phyloP scores from a whole-genome alignment of 2,329 filamentous ascomycete genomes.

The Niveomyces coronatus region DNA sequence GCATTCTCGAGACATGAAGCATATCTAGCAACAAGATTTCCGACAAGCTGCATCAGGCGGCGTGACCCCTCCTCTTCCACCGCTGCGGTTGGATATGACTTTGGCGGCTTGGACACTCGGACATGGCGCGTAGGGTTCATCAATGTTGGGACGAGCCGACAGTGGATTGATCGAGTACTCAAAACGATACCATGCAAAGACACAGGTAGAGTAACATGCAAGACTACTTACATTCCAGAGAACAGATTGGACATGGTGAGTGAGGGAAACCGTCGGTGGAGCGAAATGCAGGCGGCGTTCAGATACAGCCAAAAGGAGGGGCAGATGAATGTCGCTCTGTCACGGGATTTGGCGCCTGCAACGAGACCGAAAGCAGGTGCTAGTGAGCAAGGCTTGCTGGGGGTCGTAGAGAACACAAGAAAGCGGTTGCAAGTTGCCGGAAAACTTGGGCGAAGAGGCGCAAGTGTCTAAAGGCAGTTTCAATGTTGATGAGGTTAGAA shows the following conservation, averaged over 20 bases:
- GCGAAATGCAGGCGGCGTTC: conserved; percentile 8
- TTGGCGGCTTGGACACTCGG: too few relatives aligned
- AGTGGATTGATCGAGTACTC: neutral
- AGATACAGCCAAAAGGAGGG: conserved; percentile 10
- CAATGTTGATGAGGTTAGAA: neutral
- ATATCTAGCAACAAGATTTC: too few relatives aligned
- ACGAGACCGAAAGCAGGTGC: conserved; percentile 7
- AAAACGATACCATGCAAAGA: neutral
- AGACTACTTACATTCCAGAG: conserved; percentile 11
- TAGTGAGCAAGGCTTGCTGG: conserved; percentile 5
- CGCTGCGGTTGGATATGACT: too few relatives aligned
- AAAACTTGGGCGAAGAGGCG: neutral
- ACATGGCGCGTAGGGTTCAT: too few relatives aligned
- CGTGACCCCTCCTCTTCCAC: too few relatives aligned
- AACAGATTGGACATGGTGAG: conserved; percentile 12
- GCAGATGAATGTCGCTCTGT: conserved; percentile 9
- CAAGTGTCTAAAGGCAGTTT: neutral
- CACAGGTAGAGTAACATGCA: conserved; percentile 1
- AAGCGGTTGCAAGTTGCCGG: conserved; percentile 4
- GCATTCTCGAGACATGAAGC: too few relatives aligned
- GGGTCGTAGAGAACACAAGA: neutral
- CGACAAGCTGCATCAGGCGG: too few relatives aligned
- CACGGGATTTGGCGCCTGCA: conserved; percentile 10
- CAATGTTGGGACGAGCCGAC: too few relatives aligned
- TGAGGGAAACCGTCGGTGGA: conserved; percentile 7